phyloP scores from a whole-genome alignment of 1,139 yeast species.

The Blastobotrys buckinghamii region DNA sequence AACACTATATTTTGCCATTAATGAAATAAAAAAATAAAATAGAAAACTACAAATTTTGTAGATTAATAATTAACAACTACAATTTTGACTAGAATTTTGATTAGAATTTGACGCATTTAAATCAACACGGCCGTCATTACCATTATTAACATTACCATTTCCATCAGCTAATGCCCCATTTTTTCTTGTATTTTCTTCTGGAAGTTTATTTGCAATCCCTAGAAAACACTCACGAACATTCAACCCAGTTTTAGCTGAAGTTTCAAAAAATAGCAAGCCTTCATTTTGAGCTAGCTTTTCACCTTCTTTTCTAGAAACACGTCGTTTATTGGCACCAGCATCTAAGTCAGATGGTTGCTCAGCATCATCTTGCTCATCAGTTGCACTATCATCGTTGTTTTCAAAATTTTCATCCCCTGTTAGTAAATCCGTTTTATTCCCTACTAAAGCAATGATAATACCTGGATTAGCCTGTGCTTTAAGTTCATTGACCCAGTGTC shows the following conservation, averaged over 20 bases:
- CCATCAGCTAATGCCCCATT: too few species aligned
- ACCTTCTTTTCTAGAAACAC: slow-evolving; percentile 87
- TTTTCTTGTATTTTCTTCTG: slow-evolving; percentile 37
- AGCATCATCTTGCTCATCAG: slow-evolving; percentile 31
- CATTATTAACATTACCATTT: slow-evolving; percentile 1
- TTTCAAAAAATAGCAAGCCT: slow-evolving; percentile 84
- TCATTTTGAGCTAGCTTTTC: slow-evolving; percentile 75
- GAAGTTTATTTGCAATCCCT: slow-evolving; percentile 83
- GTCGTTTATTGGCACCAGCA: slow-evolving; percentile 20
- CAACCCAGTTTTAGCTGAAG: slow-evolving; percentile 89
- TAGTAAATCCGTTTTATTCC: slow-evolving; percentile 77
- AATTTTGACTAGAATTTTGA: slow-evolving; percentile 14
- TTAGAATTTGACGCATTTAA: slow-evolving; percentile 15
- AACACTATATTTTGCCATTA: not conserved
- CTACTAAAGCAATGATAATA: slow-evolving; percentile 88
- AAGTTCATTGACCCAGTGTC: slow-evolving; percentile 97
- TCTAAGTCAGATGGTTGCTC: too few species aligned
- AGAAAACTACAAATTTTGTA: not conserved
- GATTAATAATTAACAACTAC: slow-evolving; percentile 16
- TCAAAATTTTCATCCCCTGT: slow-evolving; percentile 27
- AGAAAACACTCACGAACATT: slow-evolving; percentile 90
- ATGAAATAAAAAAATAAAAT: too few species aligned
- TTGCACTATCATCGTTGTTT: slow-evolving; percentile 30
- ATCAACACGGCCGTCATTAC: slow-evolving; percentile 20
- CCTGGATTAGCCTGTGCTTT: slow-evolving; percentile 92